Conservation (phyloP, 345 rosid species). For the Psidium guajava region DNA sequence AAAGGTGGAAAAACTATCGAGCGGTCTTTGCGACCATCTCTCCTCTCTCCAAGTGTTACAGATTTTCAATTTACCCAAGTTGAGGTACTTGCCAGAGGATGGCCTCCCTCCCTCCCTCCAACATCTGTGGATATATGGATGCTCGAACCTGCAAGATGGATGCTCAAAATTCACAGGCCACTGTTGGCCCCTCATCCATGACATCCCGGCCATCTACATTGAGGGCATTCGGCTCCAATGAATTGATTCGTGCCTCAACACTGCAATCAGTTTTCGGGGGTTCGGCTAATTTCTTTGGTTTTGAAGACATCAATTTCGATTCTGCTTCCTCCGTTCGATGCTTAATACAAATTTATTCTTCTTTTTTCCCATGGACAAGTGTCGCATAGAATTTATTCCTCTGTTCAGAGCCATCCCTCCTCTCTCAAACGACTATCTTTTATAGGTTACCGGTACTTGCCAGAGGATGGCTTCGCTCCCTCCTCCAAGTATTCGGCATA, state of each 20-base stretch:
- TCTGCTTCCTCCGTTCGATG: too few relatives aligned
- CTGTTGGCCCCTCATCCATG: neutral
- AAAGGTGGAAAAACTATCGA: neutral
- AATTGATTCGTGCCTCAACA: too few relatives aligned
- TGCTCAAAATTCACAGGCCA: neutral
- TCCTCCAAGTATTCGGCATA: neutral
- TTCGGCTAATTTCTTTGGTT: too few relatives aligned
- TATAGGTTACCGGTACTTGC: too few relatives aligned
- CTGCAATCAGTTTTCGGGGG: too few relatives aligned
- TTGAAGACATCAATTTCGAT: neutral
- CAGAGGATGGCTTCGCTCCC: too few relatives aligned
- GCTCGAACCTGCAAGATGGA: neutral
- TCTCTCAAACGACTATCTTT: too few relatives aligned
- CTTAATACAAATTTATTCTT: too few relatives aligned
- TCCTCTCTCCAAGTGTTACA: rapidly evolving
- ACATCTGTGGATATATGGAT: rapidly evolving
- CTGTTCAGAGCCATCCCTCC: too few relatives aligned
- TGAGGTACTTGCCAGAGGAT: neutral
- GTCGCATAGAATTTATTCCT: too few relatives aligned
- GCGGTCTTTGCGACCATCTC: neutral
- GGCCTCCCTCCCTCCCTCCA: neutral
- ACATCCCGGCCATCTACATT: rapidly evolving
- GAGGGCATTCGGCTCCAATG: too few relatives aligned
- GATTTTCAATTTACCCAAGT: neutral
- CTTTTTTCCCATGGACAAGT: too few relatives aligned